Evolutionary conservation across 805 yeast genomes (phyloP).

Genomic region (Wickerhamiella dianesei): DNA sequence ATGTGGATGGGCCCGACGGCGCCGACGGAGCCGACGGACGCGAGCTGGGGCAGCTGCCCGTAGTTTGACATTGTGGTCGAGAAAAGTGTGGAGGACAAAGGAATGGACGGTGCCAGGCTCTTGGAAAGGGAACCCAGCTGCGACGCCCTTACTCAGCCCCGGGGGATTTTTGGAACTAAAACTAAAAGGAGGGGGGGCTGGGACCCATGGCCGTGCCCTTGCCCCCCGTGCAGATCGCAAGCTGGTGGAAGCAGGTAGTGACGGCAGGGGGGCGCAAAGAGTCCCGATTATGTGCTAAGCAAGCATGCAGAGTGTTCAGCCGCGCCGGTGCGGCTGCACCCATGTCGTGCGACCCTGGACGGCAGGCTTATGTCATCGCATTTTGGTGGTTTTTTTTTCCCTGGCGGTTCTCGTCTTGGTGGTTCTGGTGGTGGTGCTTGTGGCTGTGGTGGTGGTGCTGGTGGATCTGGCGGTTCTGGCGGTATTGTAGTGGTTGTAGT

Average conservation of each 20-base stretch:
- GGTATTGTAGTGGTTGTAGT: no score
- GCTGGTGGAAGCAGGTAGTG: no score
- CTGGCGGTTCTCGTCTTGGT: no score
- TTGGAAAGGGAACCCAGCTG: neutral
- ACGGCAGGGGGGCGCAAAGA: neutral
- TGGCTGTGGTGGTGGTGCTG: no score
- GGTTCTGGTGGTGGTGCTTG: no score
- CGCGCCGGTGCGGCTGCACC: neutral
- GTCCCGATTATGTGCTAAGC: neutral
- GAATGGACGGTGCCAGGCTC: neutral
- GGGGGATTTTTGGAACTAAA: neutral
- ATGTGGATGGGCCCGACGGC: slow-evolving; percentile 6
- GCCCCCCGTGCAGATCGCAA: neutral
- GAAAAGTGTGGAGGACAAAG: neutral
- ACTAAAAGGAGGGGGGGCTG: neutral
- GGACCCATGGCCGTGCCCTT: neutral
- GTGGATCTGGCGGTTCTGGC: no score
- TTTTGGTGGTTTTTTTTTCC: no score
- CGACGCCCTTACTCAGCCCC: neutral
- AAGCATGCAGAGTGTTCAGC: neutral
- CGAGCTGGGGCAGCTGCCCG: slow-evolving; percentile 12
- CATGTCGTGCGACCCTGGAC: no score
- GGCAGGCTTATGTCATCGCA: no score
- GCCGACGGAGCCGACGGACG: slow-evolving; percentile 7
- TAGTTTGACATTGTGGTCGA: slow-evolving; percentile 10